Percentiles rank a stretch among this genome's conserved stretches.
phyloP scores from a whole-genome alignment of 164 flowering plant species.

The Chimonanthus praecox region DNA sequence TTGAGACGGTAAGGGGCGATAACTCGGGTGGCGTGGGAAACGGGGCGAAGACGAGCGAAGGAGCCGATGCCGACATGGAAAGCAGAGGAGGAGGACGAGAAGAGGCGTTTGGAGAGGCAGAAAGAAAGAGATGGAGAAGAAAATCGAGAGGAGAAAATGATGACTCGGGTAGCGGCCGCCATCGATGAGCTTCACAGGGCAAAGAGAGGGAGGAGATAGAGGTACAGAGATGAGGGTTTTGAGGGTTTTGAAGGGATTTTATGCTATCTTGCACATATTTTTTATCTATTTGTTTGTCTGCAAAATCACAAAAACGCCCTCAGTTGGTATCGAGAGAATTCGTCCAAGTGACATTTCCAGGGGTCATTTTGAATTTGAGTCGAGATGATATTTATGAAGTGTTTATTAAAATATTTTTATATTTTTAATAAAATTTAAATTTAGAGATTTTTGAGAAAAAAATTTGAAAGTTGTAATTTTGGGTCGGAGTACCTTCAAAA shows the following conservation, averaged over 20 bases:
- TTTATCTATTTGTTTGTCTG: too few species aligned
- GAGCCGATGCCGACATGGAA: slow-evolving; percentile 12
- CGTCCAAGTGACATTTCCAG: too few species aligned
- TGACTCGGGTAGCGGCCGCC: slow-evolving; percentile 33
- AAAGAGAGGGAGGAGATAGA: neutral
- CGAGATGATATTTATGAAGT: too few species aligned
- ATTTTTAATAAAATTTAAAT: too few species aligned
- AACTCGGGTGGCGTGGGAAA: slow-evolving; percentile 34
- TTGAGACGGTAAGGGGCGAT: slow-evolving; percentile 24
- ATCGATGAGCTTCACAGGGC: slow-evolving; percentile 2
- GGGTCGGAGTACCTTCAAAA: too few species aligned
- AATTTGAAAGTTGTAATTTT: too few species aligned
- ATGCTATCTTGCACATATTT: neutral
- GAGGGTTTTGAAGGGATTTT: neutral
- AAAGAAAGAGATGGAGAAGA: slow-evolving; percentile 13
- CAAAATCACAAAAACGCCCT: too few species aligned
- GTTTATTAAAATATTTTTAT: too few species aligned
- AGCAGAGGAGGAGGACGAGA: slow-evolving; percentile 23
- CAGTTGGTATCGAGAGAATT: too few species aligned
- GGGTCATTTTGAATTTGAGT: too few species aligned
- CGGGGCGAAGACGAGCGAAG: slow-evolving; percentile 25
- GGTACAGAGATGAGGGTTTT: slow-evolving; percentile 17
- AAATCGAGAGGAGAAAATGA: slow-evolving; percentile 17
- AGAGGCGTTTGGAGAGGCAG: slow-evolving; percentile 32
- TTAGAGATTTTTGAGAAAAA: too few species aligned